These are phyloP conservation scores for Ilyonectria destructans DNA, from an alignment of 2,329 filamentous ascomycete genomes.

Conservation along the genomic window DNA sequence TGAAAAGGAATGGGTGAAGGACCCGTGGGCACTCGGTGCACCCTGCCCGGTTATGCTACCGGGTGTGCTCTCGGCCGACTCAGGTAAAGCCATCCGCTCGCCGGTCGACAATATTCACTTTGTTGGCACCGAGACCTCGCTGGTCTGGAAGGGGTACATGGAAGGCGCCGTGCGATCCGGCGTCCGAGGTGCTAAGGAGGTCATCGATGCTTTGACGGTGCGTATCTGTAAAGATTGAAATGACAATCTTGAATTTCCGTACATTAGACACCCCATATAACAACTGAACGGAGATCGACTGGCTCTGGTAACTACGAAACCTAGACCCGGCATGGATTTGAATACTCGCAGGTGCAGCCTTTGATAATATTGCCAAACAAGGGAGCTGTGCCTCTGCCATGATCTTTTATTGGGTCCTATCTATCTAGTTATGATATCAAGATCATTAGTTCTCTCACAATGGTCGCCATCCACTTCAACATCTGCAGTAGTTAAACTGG, in stretches of 20 bases:
- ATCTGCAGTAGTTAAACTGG: no score
- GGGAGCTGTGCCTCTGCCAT: no score
- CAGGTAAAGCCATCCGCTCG: slow-evolving; percentile 49
- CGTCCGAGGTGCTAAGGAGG: slow-evolving; percentile 37
- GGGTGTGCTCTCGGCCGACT: slow-evolving; percentile 25
- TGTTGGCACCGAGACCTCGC: slow-evolving; percentile 43
- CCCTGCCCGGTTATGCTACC: slow-evolving; percentile 42
- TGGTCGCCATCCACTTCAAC: no score
- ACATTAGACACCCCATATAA: no score
- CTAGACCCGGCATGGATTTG: no score
- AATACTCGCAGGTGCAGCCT: no score
- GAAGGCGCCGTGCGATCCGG: slow-evolving; percentile 47
- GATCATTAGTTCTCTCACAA: no score
- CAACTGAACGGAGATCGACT: no score
- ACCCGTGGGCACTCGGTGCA: slow-evolving; percentile 36
- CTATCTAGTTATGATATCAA: no score
- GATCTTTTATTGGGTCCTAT: no score
- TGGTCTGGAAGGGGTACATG: slow-evolving; percentile 49
- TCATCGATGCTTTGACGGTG: slow-evolving; percentile 27
- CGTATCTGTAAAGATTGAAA: background rate
- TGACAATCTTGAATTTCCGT: background rate
- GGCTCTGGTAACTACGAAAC: no score
- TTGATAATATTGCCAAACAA: no score
- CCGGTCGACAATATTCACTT: slow-evolving; percentile 49
- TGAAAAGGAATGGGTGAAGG: slow-evolving; percentile 40